Conservation (phyloP, 1,139 yeast genomes). For the Pichia sp. region DNA sequence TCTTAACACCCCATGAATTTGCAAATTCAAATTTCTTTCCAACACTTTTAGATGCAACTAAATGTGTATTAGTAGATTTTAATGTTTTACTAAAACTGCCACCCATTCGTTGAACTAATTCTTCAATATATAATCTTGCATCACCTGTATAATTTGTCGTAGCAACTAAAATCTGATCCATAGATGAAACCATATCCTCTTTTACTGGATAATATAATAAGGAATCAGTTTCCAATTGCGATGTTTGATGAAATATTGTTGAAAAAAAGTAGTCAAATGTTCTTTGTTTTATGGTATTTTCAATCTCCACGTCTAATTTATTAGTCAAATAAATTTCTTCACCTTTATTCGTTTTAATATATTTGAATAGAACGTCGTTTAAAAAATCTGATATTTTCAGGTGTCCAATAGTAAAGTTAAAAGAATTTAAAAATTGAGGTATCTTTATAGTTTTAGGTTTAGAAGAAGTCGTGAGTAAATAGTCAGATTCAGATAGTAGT, state of each 20-base stretch:
- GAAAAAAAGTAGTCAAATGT: constrained; percentile 12
- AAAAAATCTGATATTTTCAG: neutral
- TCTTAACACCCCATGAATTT: constrained; percentile 45
- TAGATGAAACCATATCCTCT: constrained; percentile 41
- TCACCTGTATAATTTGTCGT: constrained; percentile 83
- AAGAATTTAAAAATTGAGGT: neutral
- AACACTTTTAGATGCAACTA: constrained; percentile 58
- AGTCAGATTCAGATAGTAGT: constrained; percentile 23
- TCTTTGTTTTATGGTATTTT: neutral
- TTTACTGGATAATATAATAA: constrained; percentile 74
- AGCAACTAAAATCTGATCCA: constrained; percentile 50
- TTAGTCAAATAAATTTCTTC: constrained; percentile 1
- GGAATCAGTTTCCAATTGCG: constrained; percentile 2
- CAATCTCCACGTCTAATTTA: neutral
- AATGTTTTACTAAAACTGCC: constrained; percentile 71
- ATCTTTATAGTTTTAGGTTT: neutral
- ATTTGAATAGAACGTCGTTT: neutral
- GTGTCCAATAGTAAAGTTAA: constrained; percentile 6
- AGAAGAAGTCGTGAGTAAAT: neutral
- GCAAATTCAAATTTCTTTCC: constrained; percentile 81
- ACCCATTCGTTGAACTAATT: constrained; percentile 63
- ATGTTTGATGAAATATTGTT: constrained; percentile 3
- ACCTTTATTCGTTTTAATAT: neutral
- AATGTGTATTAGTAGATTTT: constrained; percentile 54
- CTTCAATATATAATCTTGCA: constrained; percentile 64